Evolutionary conservation across 75 land plant species (phyloP).

Genomic region (Ceratopteris richardii): DNA sequence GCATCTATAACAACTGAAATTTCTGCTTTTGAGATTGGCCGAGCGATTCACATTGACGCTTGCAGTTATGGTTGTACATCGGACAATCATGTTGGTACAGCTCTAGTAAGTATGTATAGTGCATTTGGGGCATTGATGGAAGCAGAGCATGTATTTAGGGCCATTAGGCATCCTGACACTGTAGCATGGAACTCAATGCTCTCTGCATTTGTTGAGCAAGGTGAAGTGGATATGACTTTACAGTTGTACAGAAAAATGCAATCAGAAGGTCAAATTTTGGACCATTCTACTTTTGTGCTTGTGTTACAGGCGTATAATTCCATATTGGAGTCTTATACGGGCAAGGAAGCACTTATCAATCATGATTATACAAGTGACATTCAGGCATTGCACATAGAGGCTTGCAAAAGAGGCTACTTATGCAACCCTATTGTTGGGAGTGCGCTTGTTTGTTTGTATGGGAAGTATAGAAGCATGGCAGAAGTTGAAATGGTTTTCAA

Average conservation of each 20-base stretch:
- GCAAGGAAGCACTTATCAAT: no score
- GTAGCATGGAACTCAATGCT: conserved; percentile 1
- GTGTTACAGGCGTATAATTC: neutral
- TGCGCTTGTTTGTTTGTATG: conserved; percentile 6
- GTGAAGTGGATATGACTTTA: neutral
- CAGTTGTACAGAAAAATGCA: neutral
- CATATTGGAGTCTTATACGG: no score
- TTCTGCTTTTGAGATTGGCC: no score
- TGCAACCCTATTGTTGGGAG: neutral
- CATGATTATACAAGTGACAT: no score
- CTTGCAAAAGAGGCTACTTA: neutral
- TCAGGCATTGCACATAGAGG: neutral
- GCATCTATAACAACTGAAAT: no score
- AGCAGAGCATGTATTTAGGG: neutral
- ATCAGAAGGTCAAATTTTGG: neutral
- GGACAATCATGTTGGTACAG: neutral
- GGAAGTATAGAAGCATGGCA: conserved; percentile 16
- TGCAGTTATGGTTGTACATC: no score
- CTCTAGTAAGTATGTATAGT: conserved; percentile 5
- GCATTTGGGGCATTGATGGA: neutral
- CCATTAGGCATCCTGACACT: neutral
- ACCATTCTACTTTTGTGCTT: neutral
- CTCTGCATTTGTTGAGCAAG: neutral
- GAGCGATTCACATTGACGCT: no score
- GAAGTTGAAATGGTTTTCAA: conserved; percentile 19